Conservation (phyloP, 352 stramenopile species). For the Phytophthora capsici region DNA sequence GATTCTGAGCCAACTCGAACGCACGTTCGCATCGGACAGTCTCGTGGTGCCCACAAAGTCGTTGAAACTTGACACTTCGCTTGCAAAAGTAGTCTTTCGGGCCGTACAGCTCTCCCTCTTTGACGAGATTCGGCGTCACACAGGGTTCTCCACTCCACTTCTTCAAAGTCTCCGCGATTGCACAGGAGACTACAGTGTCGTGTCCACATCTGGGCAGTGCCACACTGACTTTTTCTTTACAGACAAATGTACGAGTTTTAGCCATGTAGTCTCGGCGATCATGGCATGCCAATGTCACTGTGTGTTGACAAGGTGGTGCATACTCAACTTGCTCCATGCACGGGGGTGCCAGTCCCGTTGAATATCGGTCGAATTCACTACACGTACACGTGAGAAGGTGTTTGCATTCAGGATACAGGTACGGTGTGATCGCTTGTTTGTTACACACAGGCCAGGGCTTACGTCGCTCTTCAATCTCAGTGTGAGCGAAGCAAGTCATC, state of each 20-base stretch:
- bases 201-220: slow-evolving; percentile 76
- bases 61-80: slow-evolving; percentile 61
- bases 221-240: slow-evolving; percentile 58
- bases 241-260: slow-evolving; percentile 45
- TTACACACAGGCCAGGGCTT: slow-evolving; percentile 59
- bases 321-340: slow-evolving; percentile 72
- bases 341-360: slow-evolving; percentile 41
- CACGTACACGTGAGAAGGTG: slow-evolving; percentile 72
- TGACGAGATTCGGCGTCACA: slow-evolving; percentile 51
- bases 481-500: slow-evolving; percentile 56
- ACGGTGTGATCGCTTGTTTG: slow-evolving; percentile 64
- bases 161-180: slow-evolving; percentile 46
- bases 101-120: slow-evolving; percentile 69
- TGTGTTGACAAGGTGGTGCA: slow-evolving; percentile 69
- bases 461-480: slow-evolving; percentile 43
- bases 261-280: slow-evolving; percentile 42
- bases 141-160: slow-evolving; percentile 51
- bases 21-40: slow-evolving; percentile 65
- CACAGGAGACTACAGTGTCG: slow-evolving; percentile 52
- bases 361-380: slow-evolving; percentile 64
- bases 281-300: slow-evolving; percentile 66
- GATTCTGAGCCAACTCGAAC: slow-evolving; percentile 63
- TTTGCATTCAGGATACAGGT: slow-evolving; percentile 75
- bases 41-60: slow-evolving; percentile 66
- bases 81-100: slow-evolving; percentile 75